Base-by-base conservation (phyloP, 1,139 yeast genomes). In the Taphrina flavorubra region DNA sequence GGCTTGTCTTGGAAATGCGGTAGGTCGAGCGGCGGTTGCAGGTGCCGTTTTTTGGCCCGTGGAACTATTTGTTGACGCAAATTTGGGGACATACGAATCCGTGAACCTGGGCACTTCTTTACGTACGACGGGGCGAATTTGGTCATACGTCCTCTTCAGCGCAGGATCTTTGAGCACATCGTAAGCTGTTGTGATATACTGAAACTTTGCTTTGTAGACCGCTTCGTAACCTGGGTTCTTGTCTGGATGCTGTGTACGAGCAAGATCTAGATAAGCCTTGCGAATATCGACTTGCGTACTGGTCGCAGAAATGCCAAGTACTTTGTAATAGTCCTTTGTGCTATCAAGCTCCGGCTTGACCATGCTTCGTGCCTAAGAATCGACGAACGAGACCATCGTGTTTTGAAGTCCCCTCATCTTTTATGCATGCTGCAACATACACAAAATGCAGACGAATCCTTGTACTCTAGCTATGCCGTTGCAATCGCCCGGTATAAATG, bases 261-360 rank as follows among this genome's bases (percentile, higher is more conserved):
- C 71, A 36, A 69, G 60, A 18, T 55, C 60, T 16, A 56, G 49
- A 37, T 61, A 57, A 6, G 57, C 65, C 20, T 67, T 63, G 14
- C 70, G 58, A 16, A 68, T 68, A 16, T 68, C 68, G 16, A 55
- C 59, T 20, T 63, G 62, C 20, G 51, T 49, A 31, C 63, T 53
- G 7, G 51, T 40, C 31, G 44, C 47, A n/a, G 49, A 36, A 36
- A 62, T 36, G 3, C 67, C 68, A 16, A 68, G 64, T 83, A 87
- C 57, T 34, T 25, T 31, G 46, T 68, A 68, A 53, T 68, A 61
- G 56, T 68, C 70, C 51, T 55, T 63, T 16, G 60, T 14, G 14
- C 51, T 31, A 16, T 63, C 67, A n/a, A 42, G 61, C 61, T 63
- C 67, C 34, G 67, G 67, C 56, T 57, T 53, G 37, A 63, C 67